Evolutionary conservation across 1,139 yeast genomes (phyloP), one percentile per base, ranked within the genome.

Genomic region (Pneumocystis jirovecii): DNA sequence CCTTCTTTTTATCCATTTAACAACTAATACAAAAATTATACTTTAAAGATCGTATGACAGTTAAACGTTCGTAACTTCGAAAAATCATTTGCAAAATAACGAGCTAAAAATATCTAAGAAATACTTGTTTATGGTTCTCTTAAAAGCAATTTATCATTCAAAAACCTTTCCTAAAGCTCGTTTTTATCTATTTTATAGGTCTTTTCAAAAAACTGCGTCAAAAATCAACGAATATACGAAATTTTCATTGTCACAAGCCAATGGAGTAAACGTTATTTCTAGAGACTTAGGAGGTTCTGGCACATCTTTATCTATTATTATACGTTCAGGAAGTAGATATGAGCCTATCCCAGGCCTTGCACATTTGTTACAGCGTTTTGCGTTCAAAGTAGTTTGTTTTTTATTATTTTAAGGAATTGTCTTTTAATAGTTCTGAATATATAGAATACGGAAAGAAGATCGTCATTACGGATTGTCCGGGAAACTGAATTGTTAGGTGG

Each of bases 401-500:
- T 21, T 15, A 31, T 25, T 17, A 31, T 35, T 64, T 12, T 60
- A 19, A 34, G 29, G 12, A 31, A 12, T 21, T 37, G 4, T 19
- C 40, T 34, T 25, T 19, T 21, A 61, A 62, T 64, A 60, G 56
- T 25, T 7, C 17, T 17, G 2, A 17, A n/a, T 21, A 44, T 63
- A 56, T 25, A 88, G 77, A 87, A 87, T 81, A 90, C 96, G 69
- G 81, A 82, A 70, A 76, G 84, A 72, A 89, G 90, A 77, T 87
- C 96, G 45, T 96, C 96, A 42, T 82, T 93, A 75, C 88, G 98
- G 80, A 82, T 91, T 74, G 87, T 91, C 73, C 87, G 98, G 78
- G 98, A 95, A 79, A 80, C 93, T 66, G 99, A 95, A 80, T 83
- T 93, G 71, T 82, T 93, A 72, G 98, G 98, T 70, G 97, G 96